Conservation (phyloP, 768 basidiomycete genomes). For the Lanmaoa pseudosensibilis region DNA sequence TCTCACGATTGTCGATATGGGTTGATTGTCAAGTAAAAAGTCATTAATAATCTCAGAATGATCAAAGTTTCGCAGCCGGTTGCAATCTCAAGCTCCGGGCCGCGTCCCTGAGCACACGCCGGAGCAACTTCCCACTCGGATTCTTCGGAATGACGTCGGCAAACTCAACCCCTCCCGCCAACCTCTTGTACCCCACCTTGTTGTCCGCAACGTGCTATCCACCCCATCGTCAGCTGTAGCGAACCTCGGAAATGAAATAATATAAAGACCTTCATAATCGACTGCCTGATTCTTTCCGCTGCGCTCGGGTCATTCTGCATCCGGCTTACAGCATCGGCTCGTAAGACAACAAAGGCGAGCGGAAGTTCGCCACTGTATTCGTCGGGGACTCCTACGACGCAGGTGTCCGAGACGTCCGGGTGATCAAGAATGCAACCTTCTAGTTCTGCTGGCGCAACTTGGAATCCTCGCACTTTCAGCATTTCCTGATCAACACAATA, state of each 20-base stretch:
- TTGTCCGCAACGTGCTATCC: constrained; percentile 56
- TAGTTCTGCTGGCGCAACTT: constrained; percentile 66
- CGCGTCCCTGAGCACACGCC: constrained; percentile 53
- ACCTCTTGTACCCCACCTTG: constrained; percentile 60
- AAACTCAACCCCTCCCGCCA: constrained; percentile 63
- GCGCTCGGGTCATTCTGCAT: constrained; percentile 33
- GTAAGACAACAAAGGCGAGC: constrained; percentile 64
- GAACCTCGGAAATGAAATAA: background rate
- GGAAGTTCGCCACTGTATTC: constrained; percentile 79
- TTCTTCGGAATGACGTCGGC: constrained; percentile 66
- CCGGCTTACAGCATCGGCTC: constrained; percentile 38
- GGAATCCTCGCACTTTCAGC: constrained; percentile 59
- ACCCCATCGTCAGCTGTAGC: background rate
- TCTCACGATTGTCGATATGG: constrained; percentile 4
- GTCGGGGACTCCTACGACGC: constrained; percentile 67
- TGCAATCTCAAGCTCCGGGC: constrained; percentile 35
- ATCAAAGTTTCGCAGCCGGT: constrained; percentile 31
- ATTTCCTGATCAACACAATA: constrained; percentile 51
- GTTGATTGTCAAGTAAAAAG: background rate
- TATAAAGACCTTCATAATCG: constrained; percentile 53
- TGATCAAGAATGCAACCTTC: constrained; percentile 65
- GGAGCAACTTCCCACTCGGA: constrained; percentile 66
- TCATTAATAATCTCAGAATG: background rate
- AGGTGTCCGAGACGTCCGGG: constrained; percentile 58
- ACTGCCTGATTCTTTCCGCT: constrained; percentile 36